Base-by-base conservation (phyloP, 352 stramenopile species). In the Nothophytophthora sp. region DNA sequence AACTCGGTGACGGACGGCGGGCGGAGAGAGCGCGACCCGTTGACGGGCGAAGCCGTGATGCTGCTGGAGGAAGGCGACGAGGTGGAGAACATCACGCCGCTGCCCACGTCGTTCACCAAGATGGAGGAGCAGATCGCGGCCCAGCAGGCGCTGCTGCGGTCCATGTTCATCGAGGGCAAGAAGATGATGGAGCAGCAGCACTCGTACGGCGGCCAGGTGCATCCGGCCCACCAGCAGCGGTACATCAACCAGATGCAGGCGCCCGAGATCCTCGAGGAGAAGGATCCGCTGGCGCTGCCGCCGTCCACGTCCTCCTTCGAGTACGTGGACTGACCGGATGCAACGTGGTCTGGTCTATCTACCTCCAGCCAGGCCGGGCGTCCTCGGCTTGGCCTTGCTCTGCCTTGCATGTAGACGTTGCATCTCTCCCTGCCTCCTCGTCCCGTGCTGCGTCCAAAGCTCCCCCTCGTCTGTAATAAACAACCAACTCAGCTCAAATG, bases 111-210 rank as follows among this genome's bases (percentile, higher is more conserved):
- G 6, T 91, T 91, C 40, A 69, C 66, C 6, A 84, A 83, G 50
- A 88, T 91, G 81, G 77, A 91, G 55, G 73, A 91, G 53, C 79
- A 82, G 50, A 91, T 91, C 44, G 81, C 81, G 1, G 77, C 69
- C 6, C 81, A 91, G 57, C 77, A 91, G 60, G 67, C 75, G 48
- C 63, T 91, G 19, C 44, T 91, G 22, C 72, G 80, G 18, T 86
- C 73, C 27, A 88, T 90, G 74, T 73, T 87, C 51, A 66, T 85
- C 55, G 75, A 90, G 39, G 80, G 80, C 43, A 70, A 88, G 52
- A 87, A 87, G 63, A 88, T 90, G 28, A 86, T 88, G 76, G 51
- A 86, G 51, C 58, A 86, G 38, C 41, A 77, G 60, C 50, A 73
- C 47, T 16, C 38, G 24, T 63, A 68, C 38, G 45, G 55, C 16